These are phyloP conservation scores for Microdochium nivale DNA, from an alignment of 2,329 filamentous ascomycete species.

Conservation along the genomic window DNA sequence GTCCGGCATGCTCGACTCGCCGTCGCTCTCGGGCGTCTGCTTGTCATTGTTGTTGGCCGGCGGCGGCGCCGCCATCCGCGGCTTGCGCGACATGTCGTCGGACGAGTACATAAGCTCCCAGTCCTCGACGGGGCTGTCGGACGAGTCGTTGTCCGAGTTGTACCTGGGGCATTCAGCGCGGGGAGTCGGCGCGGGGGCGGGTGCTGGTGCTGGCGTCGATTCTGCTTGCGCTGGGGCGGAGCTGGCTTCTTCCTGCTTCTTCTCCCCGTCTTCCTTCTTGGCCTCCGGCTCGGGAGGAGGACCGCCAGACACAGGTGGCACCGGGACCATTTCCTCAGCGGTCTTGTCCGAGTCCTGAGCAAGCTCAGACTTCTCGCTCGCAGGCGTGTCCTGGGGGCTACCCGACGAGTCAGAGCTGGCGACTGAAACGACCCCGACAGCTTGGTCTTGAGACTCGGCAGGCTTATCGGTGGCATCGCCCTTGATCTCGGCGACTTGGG, in stretches of 20 bases:
- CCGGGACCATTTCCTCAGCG: constrained; percentile 1
- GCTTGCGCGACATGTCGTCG: constrained; percentile 48
- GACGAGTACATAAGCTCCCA: constrained; percentile 51
- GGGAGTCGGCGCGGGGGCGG: constrained; percentile 2
- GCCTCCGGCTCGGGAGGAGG: not conserved
- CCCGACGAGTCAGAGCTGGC: constrained; percentile 7
- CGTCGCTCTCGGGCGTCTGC: constrained; percentile 21
- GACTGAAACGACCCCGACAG: constrained; percentile 12
- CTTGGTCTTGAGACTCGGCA: constrained; percentile 13
- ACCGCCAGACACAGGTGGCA: not conserved
- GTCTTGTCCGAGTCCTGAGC: constrained; percentile 2
- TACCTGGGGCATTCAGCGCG: constrained; percentile 16
- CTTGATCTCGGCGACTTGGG: constrained; percentile 14
- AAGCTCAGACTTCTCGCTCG: constrained; percentile 4
- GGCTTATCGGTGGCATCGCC: constrained; percentile 21
- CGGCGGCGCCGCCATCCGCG: constrained; percentile 24
- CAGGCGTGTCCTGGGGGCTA: constrained; percentile 4
- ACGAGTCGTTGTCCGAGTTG: constrained; percentile 44
- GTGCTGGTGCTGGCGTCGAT: constrained; percentile 2
- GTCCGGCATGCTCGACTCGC: constrained; percentile 29
- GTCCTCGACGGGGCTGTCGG: constrained; percentile 50
- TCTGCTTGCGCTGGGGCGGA: constrained; percentile 5
- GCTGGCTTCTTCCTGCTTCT: constrained; percentile 10
- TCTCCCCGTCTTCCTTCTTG: constrained; percentile 4
- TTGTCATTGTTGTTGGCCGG: constrained; percentile 13